These are phyloP conservation scores for Kwoniella botswanensis DNA, from an alignment of 768 basidiomycete species.

Conservation along the genomic window DNA sequence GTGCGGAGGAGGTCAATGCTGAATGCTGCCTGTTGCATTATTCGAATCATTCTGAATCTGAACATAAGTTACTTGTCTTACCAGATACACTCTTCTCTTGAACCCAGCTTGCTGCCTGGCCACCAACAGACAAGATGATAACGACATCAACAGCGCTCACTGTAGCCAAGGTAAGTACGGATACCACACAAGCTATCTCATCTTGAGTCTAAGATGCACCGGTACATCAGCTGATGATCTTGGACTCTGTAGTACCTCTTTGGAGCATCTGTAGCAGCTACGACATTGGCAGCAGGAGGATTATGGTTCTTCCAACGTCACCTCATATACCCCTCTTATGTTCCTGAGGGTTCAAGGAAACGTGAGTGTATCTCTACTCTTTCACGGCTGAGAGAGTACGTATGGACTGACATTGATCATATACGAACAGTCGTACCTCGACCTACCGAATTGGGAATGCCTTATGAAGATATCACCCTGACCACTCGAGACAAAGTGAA, in stretches of 20 bases:
- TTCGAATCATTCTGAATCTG: no score
- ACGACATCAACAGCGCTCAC: slow-evolving; percentile 21
- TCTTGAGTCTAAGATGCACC: no score
- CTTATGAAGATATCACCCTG: slow-evolving; percentile 76
- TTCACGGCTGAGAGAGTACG: not conserved
- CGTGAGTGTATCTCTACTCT: slow-evolving; percentile 60
- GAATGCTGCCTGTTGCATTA: no score
- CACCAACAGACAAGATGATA: slow-evolving; percentile 16
- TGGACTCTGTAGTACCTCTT: slow-evolving; percentile 33
- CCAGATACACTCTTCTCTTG: no score
- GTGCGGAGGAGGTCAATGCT: no score
- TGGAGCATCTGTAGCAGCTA: slow-evolving; percentile 32
- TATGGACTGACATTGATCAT: not conserved
- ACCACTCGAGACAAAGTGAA: slow-evolving; percentile 73
- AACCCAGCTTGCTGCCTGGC: no score
- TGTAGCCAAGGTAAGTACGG: slow-evolving; percentile 22
- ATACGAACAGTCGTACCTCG: slow-evolving; percentile 62
- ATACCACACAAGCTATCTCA: not conserved
- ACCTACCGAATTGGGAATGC: slow-evolving; percentile 72
- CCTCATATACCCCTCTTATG: slow-evolving; percentile 87
- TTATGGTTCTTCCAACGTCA: slow-evolving; percentile 84
- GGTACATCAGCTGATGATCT: not conserved
- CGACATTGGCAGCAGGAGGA: slow-evolving; percentile 60
- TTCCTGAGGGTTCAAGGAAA: slow-evolving; percentile 76
- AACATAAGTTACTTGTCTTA: no score